Base-by-base conservation (phyloP, 495 filamentous ascomycete species). In the Durotheca rogersii region DNA sequence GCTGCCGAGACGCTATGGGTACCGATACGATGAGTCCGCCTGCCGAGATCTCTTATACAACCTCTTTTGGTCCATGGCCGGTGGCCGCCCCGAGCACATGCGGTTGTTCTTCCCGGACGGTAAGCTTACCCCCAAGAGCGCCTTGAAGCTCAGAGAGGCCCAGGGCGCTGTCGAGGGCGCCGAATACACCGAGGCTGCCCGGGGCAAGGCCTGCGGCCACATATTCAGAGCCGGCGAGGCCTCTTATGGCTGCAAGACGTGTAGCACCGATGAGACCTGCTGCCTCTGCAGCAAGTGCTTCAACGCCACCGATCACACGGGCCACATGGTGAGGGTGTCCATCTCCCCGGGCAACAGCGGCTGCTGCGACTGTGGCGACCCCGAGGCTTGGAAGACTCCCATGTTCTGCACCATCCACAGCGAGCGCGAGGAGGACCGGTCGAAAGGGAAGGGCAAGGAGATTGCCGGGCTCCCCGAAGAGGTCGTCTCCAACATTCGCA, bases 351-450 rank as follows among this genome's bases (percentile, higher is more conserved):
- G 92, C 1, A 96, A 95, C 61, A 89, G 84, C 60, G 93, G 94
- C 29, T 97, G 93, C 70, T 98, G 93, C 65, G 93, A 98, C 62
- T 98, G 93, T 63, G 94, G 93, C 34, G 93, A 98, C 65, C 79
- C 82, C 9, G 93, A 98, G 64, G 93, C 93, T 5, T 98, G 93
- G 93, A 82, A 80, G 60, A 64, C 82, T 19, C 91, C 91, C 18
- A 79, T 96, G 50, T 86, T 88, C 64, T 98, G 93, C 72, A 88
- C 90, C 16, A 97, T 98, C 60, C 93, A 98, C 57, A 93, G 88
- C 16, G 78, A 82, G 27, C 67, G 74, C 54, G 70, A 72, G 12
- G 65, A 76, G 19, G 70, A 62, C 5, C 74, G 71, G 7, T 75
- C 75, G 30, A 82, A 85, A 56, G 86, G 78, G 2, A 93, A 91